These are phyloP conservation scores for Neurospora tetrasperma DNA, from an alignment of 495 filamentous ascomycete species.

Conservation along the genomic window DNA sequence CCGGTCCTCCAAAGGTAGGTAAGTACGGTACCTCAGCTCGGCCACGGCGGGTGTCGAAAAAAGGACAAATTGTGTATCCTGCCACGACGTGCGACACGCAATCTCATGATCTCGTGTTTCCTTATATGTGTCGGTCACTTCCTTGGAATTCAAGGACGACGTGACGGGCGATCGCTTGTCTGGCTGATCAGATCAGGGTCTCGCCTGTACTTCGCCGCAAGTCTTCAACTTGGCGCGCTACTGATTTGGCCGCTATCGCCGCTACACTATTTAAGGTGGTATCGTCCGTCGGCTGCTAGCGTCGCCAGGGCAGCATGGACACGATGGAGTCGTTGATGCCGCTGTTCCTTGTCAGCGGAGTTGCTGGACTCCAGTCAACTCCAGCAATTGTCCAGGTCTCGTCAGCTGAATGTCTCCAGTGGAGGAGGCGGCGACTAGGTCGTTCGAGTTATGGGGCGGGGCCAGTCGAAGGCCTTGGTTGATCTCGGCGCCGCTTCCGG, in stretches of 20 bases:
- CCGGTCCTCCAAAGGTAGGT: no score
- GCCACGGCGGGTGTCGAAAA: slow-evolving; percentile 16
- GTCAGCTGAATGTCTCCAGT: not conserved
- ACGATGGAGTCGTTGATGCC: not conserved
- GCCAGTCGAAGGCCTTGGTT: not conserved
- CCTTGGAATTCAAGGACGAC: not conserved
- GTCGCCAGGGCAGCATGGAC: not conserved
- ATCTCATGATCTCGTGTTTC: slow-evolving; percentile 20
- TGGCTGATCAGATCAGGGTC: not conserved
- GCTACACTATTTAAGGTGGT: not conserved
- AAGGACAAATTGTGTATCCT: slow-evolving; percentile 7
- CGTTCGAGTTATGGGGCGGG: not conserved
- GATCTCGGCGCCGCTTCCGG: not conserved
- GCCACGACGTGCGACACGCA: slow-evolving; percentile 2
- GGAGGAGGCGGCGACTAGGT: not conserved
- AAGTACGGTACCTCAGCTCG: not conserved
- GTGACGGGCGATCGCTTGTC: not conserved
- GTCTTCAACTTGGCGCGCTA: not conserved
- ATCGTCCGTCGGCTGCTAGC: not conserved
- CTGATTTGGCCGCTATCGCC: not conserved
- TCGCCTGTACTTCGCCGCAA: not conserved
- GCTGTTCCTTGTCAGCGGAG: not conserved
- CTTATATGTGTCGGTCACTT: not conserved
- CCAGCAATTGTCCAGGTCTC: not conserved
- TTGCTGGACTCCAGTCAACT: not conserved